These are phyloP conservation scores for Samsoniella hepiali DNA, from an alignment of 2,329 filamentous ascomycete species.

Conservation along the genomic window DNA sequence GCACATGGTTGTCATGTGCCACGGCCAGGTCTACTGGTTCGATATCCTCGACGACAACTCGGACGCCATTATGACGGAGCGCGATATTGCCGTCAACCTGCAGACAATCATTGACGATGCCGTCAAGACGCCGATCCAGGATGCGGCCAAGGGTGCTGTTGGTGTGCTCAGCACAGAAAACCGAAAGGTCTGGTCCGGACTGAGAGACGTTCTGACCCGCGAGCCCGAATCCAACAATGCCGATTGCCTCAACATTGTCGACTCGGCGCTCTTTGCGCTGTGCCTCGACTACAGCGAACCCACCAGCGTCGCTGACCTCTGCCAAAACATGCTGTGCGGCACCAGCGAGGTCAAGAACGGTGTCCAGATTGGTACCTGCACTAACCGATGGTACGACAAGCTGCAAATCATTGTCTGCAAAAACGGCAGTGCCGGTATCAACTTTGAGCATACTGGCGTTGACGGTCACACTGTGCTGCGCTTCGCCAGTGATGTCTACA, in stretches of 20 bases:
- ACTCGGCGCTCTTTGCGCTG: conserved; percentile 87
- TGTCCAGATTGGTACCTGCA: conserved; percentile 95
- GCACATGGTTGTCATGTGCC: conserved; percentile 88
- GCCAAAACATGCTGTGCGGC: conserved; percentile 97
- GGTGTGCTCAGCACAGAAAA: conserved; percentile 96
- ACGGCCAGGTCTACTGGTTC: conserved; percentile 98
- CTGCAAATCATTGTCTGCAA: conserved; percentile 98
- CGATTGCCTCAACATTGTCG: conserved; percentile 91
- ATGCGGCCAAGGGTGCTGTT: conserved; percentile 90
- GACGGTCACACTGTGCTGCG: conserved; percentile 95
- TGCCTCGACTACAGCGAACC: conserved; percentile 94
- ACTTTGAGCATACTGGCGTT: conserved; percentile 97
- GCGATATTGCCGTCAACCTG: conserved; percentile 85
- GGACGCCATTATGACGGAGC: conserved; percentile 95
- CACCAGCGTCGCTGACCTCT: conserved; percentile 74
- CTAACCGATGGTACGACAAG: conserved; percentile 99
- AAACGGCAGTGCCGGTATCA: conserved; percentile 97
- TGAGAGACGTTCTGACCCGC: conserved; percentile 81
- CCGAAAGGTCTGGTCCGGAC: conserved; percentile 88
- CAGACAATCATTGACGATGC: conserved; percentile 92
- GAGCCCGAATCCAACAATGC: conserved; percentile 91
- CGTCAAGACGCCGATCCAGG: conserved; percentile 81
- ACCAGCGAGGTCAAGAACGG: conserved; percentile 88
- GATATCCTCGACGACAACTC: conserved; percentile 93
- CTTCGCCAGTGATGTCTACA: conserved; percentile 95